Percentiles rank a stretch among this genome's conserved stretches.
Evolutionary conservation across 768 basidiomycete species (phyloP).

Genomic region (Candolleomyces eurysporus): DNA sequence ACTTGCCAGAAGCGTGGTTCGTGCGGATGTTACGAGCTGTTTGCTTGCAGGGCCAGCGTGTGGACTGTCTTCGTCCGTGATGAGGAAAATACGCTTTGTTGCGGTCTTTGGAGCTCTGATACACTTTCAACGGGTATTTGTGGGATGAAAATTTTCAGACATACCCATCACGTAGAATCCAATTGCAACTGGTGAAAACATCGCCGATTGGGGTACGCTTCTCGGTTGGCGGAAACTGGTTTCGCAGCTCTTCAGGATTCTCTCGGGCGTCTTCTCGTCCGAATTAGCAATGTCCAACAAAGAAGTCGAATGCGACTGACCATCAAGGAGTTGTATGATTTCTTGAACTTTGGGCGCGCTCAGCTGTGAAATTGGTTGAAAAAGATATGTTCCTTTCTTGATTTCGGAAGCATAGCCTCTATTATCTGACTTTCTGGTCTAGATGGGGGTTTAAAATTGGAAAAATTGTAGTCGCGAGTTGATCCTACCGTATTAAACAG

Average conservation of each 20-base stretch:
- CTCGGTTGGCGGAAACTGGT: slow-evolving; percentile 64
- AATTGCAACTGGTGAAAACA: slow-evolving; percentile 88
- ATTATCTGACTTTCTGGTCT: slow-evolving; percentile 43
- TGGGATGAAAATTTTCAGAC: neutral
- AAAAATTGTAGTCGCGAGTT: neutral
- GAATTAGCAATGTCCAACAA: slow-evolving; percentile 6
- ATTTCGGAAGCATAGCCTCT: slow-evolving; percentile 52
- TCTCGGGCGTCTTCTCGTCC: slow-evolving; percentile 57
- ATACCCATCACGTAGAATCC: slow-evolving; percentile 86
- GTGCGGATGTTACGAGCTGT: slow-evolving; percentile 65
- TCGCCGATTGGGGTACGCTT: slow-evolving; percentile 79
- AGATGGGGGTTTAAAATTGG: slow-evolving; percentile 1
- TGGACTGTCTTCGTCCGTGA: slow-evolving; percentile 89
- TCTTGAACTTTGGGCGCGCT: slow-evolving; percentile 81
- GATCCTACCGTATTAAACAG: slow-evolving; percentile 86
- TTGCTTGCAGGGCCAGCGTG: slow-evolving; percentile 52
- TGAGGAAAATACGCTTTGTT: slow-evolving; percentile 88
- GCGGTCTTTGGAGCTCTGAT: slow-evolving; percentile 80
- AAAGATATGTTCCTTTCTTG: slow-evolving; percentile 68
- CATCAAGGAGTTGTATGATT: slow-evolving; percentile 73
- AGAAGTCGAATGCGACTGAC: slow-evolving; percentile 37
- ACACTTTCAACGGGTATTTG: neutral
- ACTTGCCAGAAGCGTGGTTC: slow-evolving; percentile 67
- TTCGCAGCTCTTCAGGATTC: slow-evolving; percentile 53
- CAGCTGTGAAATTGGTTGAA: slow-evolving; percentile 74